phyloP scores from a whole-genome alignment of 2,329 filamentous ascomycete genomes.

The Coleophoma eucalyptorum region DNA sequence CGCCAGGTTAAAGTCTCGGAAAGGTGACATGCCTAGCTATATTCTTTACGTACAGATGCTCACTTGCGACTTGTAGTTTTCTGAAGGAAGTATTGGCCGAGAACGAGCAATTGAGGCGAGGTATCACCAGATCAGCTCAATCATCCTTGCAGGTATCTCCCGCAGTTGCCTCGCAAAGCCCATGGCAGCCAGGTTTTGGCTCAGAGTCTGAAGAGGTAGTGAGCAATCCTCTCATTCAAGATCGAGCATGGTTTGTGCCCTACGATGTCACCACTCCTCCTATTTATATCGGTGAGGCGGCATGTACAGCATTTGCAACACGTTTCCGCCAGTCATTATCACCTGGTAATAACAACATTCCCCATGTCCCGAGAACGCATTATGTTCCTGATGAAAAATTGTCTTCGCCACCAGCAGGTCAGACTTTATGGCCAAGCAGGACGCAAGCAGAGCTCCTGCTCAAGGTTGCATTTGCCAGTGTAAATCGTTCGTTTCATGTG shows the following conservation, averaged over 20 bases:
- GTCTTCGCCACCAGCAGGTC: conserved; percentile 19
- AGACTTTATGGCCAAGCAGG: conserved; percentile 34
- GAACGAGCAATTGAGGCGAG: not conserved
- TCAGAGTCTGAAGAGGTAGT: not conserved
- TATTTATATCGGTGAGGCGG: conserved; percentile 31
- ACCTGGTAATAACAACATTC: conserved; percentile 10
- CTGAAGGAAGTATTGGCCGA: conserved; percentile 1
- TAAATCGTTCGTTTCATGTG: conserved; percentile 37
- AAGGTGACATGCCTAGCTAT: not conserved
- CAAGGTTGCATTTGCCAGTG: conserved; percentile 36
- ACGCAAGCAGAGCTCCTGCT: conserved; percentile 33
- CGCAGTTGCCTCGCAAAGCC: not conserved
- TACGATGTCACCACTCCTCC: conserved; percentile 27
- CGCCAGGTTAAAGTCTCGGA: not conserved
- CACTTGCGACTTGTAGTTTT: not conserved
- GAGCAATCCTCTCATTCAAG: conserved; percentile 29
- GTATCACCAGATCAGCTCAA: conserved; percentile 19
- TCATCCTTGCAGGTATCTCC: not conserved
- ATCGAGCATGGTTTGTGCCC: conserved; percentile 31
- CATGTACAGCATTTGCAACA: conserved; percentile 33
- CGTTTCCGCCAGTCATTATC: conserved; percentile 28
- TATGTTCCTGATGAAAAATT: conserved; percentile 16
- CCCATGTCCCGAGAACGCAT: conserved; percentile 29
- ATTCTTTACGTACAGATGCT: not conserved
- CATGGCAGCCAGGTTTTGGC: not conserved